Base-by-base conservation (phyloP, 2,329 filamentous ascomycete species). In the Talaromyces sp. region DNA sequence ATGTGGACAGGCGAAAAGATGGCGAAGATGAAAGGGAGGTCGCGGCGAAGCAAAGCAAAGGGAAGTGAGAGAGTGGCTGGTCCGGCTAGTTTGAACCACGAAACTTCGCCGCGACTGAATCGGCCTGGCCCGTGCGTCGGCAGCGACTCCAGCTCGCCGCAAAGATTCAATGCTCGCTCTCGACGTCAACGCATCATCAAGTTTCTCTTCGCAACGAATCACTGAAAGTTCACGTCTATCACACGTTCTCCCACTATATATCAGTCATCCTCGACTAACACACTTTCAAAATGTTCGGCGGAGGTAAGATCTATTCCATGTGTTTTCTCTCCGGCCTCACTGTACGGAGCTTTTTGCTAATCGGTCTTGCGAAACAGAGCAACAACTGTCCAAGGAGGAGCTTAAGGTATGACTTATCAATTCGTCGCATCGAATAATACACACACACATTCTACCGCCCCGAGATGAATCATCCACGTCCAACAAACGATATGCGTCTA, bases 381-480 rank as follows among this genome's bases (percentile, higher is more conserved):
- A 80, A 73, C 76, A 78, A 69, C 69, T 76, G 67, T 80, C 78
- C 61, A 74, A 77, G 69, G 76, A 77, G 70, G 75, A 80, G 69
- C 75, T 80, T 65, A 74, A 73, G 71, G 78, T 80, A 69, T 66
- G 59, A 54, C 51, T 28, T n/a, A 4, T 30, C 4, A 30, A 17
- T 17, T 13, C 8, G 2, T 17, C n/a, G 15, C 22, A 47, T 30
- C 49, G 7, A 53, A 25, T 27, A 2, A 51, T 7, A 17, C 2
- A 15, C 17, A 17, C 10, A 55, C 25, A 58, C 32, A 27, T 17
- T 55, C 19, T 25, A 25, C n/a, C 10, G 10, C 17, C 27, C 28
- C 28, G 3, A 17, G 9, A 27, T 30, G n/a, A 19, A 55, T 9
- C 17, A 22, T 19, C 10, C 27, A 15, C 36, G n/a, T 11, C 28